Percentiles rank a stretch among this genome's conserved stretches.
Conservation (phyloP, 78 protist genomes). For the Parvularia atlantis region DNA sequence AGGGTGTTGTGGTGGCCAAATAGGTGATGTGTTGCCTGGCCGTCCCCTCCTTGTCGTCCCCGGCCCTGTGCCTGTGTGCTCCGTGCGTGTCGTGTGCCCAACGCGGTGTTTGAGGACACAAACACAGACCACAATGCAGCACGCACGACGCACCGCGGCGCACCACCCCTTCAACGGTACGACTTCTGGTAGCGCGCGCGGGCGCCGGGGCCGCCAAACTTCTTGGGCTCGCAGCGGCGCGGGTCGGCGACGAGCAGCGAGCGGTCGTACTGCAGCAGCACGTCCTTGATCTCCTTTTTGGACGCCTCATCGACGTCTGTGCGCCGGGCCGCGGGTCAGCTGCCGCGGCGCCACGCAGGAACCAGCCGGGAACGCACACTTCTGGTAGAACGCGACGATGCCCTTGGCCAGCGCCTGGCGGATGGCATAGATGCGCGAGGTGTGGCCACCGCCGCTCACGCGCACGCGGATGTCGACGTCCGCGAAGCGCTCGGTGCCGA, state of each 20-base stretch:
- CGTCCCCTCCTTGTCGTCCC: too few species aligned
- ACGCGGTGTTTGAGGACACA: too few species aligned
- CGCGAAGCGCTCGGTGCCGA: conserved; percentile 81
- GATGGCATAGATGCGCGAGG: conserved; percentile 91
- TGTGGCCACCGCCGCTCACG: conserved; percentile 97
- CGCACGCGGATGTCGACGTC: conserved; percentile 94
- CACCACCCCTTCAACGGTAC: conserved; percentile 93
- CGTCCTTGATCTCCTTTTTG: conserved; percentile 89
- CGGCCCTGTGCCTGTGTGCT: too few species aligned
- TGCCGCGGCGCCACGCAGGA: too few species aligned
- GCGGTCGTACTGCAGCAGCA: conserved; percentile 84
- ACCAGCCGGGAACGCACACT: conserved; percentile 49
- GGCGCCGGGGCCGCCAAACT: conserved; percentile 99
- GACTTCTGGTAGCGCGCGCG: conserved; percentile 98
- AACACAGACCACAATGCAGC: too few species aligned
- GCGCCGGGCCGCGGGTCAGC: too few species aligned
- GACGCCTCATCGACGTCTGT: conserved; percentile 89
- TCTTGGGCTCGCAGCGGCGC: conserved; percentile 98
- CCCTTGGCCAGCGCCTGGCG: conserved; percentile 97
- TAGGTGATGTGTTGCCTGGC: too few species aligned
- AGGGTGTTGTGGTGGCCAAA: too few species aligned
- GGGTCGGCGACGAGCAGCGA: conserved; percentile 98
- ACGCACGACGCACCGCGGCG: too few species aligned
- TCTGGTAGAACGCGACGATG: conserved; percentile 96
- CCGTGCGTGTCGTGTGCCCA: too few species aligned